phyloP scores from a whole-genome alignment of 2,329 filamentous ascomycete species.

The Hypoxylon sp. region DNA sequence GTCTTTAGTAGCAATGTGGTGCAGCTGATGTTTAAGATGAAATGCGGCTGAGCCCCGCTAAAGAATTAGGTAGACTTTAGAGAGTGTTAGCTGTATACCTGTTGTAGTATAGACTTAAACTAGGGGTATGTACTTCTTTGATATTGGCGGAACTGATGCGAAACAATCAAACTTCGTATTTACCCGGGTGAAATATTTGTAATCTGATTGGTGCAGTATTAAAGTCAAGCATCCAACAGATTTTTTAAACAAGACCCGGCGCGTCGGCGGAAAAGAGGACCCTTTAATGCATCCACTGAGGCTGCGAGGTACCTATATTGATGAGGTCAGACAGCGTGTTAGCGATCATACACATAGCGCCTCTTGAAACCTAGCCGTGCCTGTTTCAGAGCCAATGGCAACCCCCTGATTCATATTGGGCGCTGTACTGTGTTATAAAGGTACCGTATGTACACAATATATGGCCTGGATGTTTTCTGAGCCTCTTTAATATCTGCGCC shows the following conservation, averaged over 20 bases:
- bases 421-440: conserved; percentile 15
- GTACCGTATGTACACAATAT: not conserved
- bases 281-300: conserved; percentile 8
- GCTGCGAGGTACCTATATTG: conserved; percentile 21
- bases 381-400: conserved; percentile 37
- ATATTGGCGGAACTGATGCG: conserved; percentile 3
- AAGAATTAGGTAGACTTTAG: conserved; percentile 12
- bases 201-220: conserved; percentile 18
- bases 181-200: not conserved
- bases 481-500: conserved; percentile 17
- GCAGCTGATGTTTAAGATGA: conserved; percentile 22
- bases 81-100: conserved; percentile 8
- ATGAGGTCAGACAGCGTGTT: conserved; percentile 28
- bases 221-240: conserved; percentile 1
- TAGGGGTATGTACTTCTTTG: not conserved
- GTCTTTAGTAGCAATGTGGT: not conserved
- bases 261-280: conserved; percentile 1
- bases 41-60: conserved; percentile 31
- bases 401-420: conserved; percentile 33
- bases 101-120: not conserved
- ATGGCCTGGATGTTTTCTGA: not conserved
- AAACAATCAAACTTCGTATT: conserved; percentile 16
- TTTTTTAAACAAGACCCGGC: not conserved
- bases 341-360: conserved; percentile 40
- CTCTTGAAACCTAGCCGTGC: conserved; percentile 41